Evolutionary conservation across 2,329 filamentous ascomycete species (phyloP).

Genomic region (Hypoxylon rubiginosum): DNA sequence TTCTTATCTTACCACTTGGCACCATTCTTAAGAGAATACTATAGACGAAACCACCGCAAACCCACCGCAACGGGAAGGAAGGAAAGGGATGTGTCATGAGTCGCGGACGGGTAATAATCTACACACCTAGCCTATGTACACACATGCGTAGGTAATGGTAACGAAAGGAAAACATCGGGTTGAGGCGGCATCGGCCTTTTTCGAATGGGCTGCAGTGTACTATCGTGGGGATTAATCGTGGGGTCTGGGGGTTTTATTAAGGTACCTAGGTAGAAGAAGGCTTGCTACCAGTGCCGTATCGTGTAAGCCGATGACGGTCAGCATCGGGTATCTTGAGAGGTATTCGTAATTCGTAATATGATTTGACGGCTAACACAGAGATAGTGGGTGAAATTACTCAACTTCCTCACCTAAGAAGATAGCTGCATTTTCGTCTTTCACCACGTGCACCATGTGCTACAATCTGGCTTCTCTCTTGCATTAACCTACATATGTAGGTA

Average conservation of each 20-base stretch:
- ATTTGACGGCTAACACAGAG: not conserved
- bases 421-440: not conserved
- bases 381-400: not conserved
- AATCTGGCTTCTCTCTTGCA: not conserved
- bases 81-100: slow-evolving; percentile 28
- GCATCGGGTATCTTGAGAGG: slow-evolving; percentile 8
- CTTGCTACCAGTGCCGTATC: not conserved
- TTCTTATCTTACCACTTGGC: not conserved
- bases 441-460: not conserved
- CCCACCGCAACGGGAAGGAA: slow-evolving; percentile 14
- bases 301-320: slow-evolving; percentile 24
- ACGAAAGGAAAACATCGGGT: slow-evolving; percentile 33
- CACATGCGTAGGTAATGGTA: not conserved
- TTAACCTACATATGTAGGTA: no score
- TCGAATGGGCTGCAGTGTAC: slow-evolving; percentile 6
- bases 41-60: not conserved
- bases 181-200: slow-evolving; percentile 25
- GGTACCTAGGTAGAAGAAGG: no score
- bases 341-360: not conserved
- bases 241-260: not conserved
- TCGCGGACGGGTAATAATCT: slow-evolving; percentile 13
- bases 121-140: not conserved
- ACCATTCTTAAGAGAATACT: not conserved
- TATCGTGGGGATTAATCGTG: slow-evolving; percentile 14
- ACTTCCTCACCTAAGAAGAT: not conserved